These are phyloP conservation scores for Xanthoparmelia taractica DNA, from an alignment of 495 filamentous ascomycete genomes.

Conservation along the genomic window DNA sequence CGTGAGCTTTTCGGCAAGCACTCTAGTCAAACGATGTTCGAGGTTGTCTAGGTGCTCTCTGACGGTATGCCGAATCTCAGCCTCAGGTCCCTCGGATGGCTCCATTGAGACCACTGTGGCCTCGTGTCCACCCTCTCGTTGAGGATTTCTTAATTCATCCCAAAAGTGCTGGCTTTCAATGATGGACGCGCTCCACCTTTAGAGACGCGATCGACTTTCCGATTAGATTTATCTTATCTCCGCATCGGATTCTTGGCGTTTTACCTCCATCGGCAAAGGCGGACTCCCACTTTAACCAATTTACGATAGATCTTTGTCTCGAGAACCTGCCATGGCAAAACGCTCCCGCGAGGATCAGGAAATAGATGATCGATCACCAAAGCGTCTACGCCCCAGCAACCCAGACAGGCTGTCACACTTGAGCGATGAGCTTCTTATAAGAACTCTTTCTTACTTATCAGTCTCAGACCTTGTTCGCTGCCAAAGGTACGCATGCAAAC, in stretches of 20 bases:
- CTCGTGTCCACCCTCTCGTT: not conserved
- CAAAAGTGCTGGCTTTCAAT: not conserved
- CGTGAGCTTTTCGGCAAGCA: conserved; percentile 9
- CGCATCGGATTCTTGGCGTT: too few relatives aligned
- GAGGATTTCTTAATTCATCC: too few relatives aligned
- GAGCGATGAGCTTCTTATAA: conserved; percentile 81
- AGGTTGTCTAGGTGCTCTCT: conserved; percentile 1
- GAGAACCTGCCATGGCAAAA: conserved; percentile 39
- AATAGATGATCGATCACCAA: conserved; percentile 25
- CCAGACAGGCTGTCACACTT: conserved; percentile 52
- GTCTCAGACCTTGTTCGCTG: conserved; percentile 60
- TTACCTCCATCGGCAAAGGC: too few relatives aligned
- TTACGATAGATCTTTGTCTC: too few relatives aligned
- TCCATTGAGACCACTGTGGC: not conserved
- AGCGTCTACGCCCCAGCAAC: conserved; percentile 32
- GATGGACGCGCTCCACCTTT: not conserved
- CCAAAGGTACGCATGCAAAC: conserved; percentile 46
- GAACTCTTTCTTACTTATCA: conserved; percentile 71
- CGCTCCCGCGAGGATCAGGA: conserved; percentile 29
- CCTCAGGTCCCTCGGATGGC: not conserved
- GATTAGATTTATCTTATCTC: not conserved
- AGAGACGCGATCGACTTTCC: not conserved
- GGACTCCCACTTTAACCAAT: too few relatives aligned
- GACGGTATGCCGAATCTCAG: conserved; percentile 6
- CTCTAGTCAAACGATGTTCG: conserved; percentile 2